Conservation (phyloP, 2,329 filamentous ascomycete species). For the Albifimbria verrucaria region DNA sequence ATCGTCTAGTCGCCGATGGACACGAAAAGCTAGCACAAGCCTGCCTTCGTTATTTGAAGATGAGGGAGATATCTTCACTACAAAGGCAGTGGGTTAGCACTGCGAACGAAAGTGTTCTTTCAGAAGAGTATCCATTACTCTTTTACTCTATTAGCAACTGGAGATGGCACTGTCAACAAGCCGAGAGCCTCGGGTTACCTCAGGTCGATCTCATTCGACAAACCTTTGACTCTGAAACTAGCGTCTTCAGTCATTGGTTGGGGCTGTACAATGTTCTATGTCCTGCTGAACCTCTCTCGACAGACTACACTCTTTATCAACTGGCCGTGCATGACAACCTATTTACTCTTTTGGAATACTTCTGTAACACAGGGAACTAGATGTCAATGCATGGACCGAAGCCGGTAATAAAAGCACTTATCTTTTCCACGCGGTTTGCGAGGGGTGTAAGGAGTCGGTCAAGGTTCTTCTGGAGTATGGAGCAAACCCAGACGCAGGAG, state of each 20-base stretch:
- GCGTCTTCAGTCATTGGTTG: background rate
- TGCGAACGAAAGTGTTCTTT: too few relatives aligned
- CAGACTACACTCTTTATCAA: too few relatives aligned
- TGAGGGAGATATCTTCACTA: too few relatives aligned
- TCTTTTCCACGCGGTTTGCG: background rate
- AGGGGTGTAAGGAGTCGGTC: background rate
- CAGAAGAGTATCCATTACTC: background rate
- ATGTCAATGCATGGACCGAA: too few relatives aligned
- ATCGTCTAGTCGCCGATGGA: too few relatives aligned
- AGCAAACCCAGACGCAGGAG: background rate
- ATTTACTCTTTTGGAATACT: too few relatives aligned
- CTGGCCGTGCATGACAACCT: too few relatives aligned
- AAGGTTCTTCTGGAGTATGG: background rate
- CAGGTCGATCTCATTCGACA: background rate
- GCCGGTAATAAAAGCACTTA: too few relatives aligned
- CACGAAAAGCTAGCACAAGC: too few relatives aligned
- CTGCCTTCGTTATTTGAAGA: background rate
- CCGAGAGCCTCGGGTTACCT: background rate
- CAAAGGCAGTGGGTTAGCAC: too few relatives aligned
- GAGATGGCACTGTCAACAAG: background rate
- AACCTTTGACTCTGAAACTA: background rate
- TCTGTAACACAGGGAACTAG: too few relatives aligned
- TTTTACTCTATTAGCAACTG: background rate
- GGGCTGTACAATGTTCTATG: background rate
- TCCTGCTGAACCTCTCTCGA: background rate